Percentiles rank a stretch among this genome's conserved stretches.
These are phyloP conservation scores for Zygosaccharomyces lentus DNA, from an alignment of 805 yeast genomes.

Conservation along the genomic window DNA sequence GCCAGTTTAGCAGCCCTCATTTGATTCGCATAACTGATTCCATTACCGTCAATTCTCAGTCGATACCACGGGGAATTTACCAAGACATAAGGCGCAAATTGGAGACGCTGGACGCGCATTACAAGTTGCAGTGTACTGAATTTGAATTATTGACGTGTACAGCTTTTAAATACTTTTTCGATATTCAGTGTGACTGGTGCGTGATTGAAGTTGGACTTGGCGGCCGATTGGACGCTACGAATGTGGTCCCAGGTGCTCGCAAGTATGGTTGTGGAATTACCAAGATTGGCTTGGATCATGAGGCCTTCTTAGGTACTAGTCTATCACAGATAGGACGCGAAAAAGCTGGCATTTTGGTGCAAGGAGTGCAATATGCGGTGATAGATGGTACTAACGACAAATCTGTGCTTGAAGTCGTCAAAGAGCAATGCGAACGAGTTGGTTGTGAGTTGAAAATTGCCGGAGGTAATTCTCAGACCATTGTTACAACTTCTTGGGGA, in stretches of 20 bases:
- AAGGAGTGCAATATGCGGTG: conserved; percentile 51
- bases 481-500: conserved; percentile 34
- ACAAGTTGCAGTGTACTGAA: conserved; percentile 68
- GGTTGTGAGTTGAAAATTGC: conserved; percentile 32
- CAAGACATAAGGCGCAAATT: conserved; percentile 43
- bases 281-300: conserved; percentile 85
- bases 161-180: conserved; percentile 71
- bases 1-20: conserved; percentile 90
- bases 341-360: conserved; percentile 76
- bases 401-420: conserved; percentile 47
- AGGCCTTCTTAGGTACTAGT: conserved; percentile 64
- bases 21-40: conserved; percentile 69
- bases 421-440: conserved; percentile 33
- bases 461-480: conserved; percentile 7
- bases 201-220: conserved; percentile 95
- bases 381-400: conserved; percentile 64
- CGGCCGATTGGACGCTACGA: conserved; percentile 85
- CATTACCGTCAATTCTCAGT: conserved; percentile 57
- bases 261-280: conserved; percentile 70
- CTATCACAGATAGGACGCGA: conserved; percentile 63
- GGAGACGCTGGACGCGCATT: conserved; percentile 35
- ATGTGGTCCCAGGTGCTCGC: conserved; percentile 49
- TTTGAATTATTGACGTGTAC: conserved; percentile 83
- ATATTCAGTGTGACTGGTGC: conserved; percentile 61
- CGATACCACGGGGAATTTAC: conserved; percentile 49